phyloP scores from a whole-genome alignment of 805 yeast genomes.

The Saccharomycopsis malanga region DNA sequence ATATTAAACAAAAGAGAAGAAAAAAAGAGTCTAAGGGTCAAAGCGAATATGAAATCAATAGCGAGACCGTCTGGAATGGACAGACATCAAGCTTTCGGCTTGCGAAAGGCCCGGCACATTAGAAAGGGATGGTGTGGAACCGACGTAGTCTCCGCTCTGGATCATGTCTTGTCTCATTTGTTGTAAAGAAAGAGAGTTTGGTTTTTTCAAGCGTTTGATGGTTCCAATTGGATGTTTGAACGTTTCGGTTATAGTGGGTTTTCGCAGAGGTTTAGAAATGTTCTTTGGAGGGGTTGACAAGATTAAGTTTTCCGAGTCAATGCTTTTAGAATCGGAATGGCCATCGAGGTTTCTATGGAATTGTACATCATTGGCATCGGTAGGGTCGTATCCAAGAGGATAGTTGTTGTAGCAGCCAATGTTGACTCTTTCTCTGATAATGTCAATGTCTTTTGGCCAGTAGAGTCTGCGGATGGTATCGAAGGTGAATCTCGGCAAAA shows the following conservation, averaged over 20 bases:
- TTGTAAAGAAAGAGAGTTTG: slow-evolving; percentile 14
- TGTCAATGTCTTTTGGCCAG: slow-evolving; percentile 61
- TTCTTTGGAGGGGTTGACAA: neutral
- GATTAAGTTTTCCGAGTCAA: neutral
- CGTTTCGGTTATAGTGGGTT: slow-evolving; percentile 12
- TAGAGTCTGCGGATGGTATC: slow-evolving; percentile 46
- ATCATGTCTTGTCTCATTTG: slow-evolving; percentile 20
- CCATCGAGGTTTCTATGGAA: slow-evolving; percentile 15
- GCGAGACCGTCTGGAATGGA: slow-evolving; percentile 18
- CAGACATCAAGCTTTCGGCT: slow-evolving; percentile 37
- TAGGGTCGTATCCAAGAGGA: slow-evolving; percentile 46
- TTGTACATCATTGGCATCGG: slow-evolving; percentile 23
- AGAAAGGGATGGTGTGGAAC: slow-evolving; percentile 31
- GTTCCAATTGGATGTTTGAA: slow-evolving; percentile 22
- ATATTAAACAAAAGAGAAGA: too few species aligned
- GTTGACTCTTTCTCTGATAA: slow-evolving; percentile 54
- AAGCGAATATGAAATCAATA: too few species aligned
- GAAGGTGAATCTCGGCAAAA: slow-evolving; percentile 54
- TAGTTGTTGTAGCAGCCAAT: slow-evolving; percentile 45
- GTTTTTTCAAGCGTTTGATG: slow-evolving; percentile 4
- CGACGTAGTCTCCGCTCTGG: slow-evolving; percentile 17
- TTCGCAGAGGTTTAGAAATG: neutral
- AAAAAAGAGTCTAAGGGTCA: too few species aligned
- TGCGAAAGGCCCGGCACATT: slow-evolving; percentile 43
- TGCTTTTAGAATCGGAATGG: neutral